These are phyloP conservation scores for Arthrobotrys megalospora DNA, from an alignment of 2,329 filamentous ascomycete genomes.

Conservation along the genomic window DNA sequence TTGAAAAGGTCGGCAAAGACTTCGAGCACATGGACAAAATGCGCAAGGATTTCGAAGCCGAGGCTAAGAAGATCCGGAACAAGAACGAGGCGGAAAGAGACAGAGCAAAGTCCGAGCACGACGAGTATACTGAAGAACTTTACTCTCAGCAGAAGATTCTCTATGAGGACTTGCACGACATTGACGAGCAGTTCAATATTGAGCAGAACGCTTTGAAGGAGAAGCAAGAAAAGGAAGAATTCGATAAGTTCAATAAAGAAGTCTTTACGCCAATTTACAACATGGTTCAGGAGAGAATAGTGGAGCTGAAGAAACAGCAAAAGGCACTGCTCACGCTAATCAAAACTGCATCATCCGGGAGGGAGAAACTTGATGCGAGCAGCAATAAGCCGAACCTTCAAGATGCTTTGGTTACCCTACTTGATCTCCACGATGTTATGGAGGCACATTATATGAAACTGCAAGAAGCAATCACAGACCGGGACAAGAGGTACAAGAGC, in stretches of 20 bases:
- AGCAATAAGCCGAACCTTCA: conserved; percentile 62
- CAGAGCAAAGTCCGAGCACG: conserved; percentile 63
- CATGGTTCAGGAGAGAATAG: conserved; percentile 64
- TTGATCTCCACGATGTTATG: conserved; percentile 62
- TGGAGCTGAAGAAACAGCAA: conserved; percentile 63
- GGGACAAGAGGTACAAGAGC: conserved; percentile 64
- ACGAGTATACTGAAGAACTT: conserved; percentile 63
- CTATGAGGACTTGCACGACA: conserved; percentile 64
- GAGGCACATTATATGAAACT: conserved; percentile 64
- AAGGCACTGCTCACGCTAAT: conserved; percentile 61
- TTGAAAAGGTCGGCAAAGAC: conserved; percentile 62
- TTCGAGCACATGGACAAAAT: conserved; percentile 63
- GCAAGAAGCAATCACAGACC: conserved; percentile 62
- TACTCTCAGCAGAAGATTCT: conserved; percentile 64
- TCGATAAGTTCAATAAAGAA: conserved; percentile 64
- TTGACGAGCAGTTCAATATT: conserved; percentile 64
- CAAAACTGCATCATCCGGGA: conserved; percentile 55
- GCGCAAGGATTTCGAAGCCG: conserved; percentile 61
- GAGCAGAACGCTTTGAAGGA: conserved; percentile 63
- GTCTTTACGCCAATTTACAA: conserved; percentile 64
- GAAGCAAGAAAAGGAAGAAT: conserved; percentile 64
- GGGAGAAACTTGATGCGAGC: conserved; percentile 53
- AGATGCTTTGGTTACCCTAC: conserved; percentile 61
- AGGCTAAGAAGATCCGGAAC: conserved; percentile 63
- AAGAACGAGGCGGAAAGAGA: conserved; percentile 62